Percentiles rank a stretch among this genome's conserved stretches.
These are phyloP conservation scores for Naganishia sp. DNA, from an alignment of 1,284 basidiomycete species.

Conservation along the genomic window DNA sequence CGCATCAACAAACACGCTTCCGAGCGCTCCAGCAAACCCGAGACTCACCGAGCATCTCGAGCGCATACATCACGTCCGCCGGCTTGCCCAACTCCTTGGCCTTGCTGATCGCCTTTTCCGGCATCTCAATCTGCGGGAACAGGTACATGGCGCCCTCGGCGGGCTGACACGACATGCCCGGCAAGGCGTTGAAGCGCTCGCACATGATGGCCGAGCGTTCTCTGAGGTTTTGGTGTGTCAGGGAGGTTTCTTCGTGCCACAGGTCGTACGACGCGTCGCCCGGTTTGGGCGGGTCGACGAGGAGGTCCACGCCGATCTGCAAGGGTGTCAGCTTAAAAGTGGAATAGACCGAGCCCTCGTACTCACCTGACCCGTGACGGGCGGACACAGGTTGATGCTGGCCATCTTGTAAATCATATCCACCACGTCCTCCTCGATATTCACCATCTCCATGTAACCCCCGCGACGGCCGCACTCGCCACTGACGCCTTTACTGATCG, in stretches of 20 bases:
- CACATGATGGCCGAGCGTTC: conserved; percentile 73
- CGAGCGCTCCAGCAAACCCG: background rate
- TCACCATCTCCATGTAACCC: conserved; percentile 88
- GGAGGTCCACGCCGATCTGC: conserved; percentile 88
- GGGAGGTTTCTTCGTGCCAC: conserved; percentile 78
- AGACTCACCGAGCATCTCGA: conserved; percentile 66
- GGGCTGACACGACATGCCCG: conserved; percentile 80
- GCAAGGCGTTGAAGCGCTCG: conserved; percentile 70
- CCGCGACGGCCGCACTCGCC: conserved; percentile 93
- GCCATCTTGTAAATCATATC: conserved; percentile 95
- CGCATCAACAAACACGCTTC: background rate
- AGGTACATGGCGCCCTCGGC: conserved; percentile 84
- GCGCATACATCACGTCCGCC: conserved; percentile 84
- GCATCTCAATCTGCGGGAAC: conserved; percentile 73
- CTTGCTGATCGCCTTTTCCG: conserved; percentile 68
- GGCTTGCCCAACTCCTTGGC: conserved; percentile 71
- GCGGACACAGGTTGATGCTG: conserved; percentile 82
- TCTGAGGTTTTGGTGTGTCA: conserved; percentile 72
- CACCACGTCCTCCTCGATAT: conserved; percentile 72
- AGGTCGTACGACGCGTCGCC: conserved; percentile 73
- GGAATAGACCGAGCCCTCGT: background rate
- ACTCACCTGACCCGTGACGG: conserved; percentile 66
- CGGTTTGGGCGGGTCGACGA: conserved; percentile 78
- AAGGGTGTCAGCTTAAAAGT: background rate
- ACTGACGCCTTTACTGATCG: conserved; percentile 88